A percentile compares a stretch with the other conserved stretches of the same genome.
phyloP scores from a whole-genome alignment of 768 basidiomycete genomes.

The Chalciporus pseudorubinellus region DNA sequence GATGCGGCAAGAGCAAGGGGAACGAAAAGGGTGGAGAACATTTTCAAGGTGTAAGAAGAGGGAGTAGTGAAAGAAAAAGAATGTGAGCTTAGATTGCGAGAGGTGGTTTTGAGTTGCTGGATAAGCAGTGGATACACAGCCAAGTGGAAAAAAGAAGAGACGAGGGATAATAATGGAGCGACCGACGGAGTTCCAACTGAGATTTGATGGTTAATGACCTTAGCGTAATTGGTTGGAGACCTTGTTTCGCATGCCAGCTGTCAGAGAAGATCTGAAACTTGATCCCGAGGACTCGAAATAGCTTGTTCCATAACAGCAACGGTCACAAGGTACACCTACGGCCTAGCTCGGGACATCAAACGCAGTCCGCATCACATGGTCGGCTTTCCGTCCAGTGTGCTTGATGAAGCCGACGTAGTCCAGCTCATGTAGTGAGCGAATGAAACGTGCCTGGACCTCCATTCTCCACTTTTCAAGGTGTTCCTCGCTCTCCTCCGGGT shows the following conservation, averaged over 20 bases:
- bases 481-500: constrained; percentile 29
- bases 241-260: constrained; percentile 5
- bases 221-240: neutral
- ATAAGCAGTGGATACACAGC: no score
- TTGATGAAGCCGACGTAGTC: constrained; percentile 80
- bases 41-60: constrained; percentile 29
- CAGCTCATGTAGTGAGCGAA: constrained; percentile 77
- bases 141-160: neutral
- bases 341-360: constrained; percentile 44
- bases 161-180: neutral
- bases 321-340: constrained; percentile 17
- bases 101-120: neutral
- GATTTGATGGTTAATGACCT: constrained; percentile 1
- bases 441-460: constrained; percentile 74
- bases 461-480: constrained; percentile 53
- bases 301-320: no score
- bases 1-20: constrained; percentile 52
- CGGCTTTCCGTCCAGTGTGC: constrained; percentile 73
- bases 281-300: neutral
- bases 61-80: constrained; percentile 25
- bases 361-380: constrained; percentile 69
- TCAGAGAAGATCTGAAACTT: neutral
- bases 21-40: constrained; percentile 52
- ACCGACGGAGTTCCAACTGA: constrained; percentile 34
- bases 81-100: constrained; percentile 18